Base-by-base conservation (phyloP, 1,284 basidiomycete genomes). In the Pyrrhoderma noxium region DNA sequence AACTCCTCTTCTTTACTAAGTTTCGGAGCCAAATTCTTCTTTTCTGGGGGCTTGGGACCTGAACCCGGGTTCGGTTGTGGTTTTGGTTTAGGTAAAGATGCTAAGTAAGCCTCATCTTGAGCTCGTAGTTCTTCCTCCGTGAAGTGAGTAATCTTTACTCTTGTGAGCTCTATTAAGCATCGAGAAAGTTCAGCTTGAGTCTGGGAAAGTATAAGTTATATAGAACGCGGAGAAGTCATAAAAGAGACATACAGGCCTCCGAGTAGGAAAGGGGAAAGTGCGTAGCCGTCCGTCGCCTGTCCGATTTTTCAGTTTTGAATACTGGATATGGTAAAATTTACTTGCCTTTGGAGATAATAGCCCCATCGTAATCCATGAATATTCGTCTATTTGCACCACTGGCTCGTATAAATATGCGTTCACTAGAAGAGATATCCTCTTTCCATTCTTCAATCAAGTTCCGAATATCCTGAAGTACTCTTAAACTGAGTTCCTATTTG, bases 201-300 rank as follows among this genome's bases (percentile, higher is more conserved):
- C 83, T 95, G 46, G 5, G 7, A 40, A 48, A 52, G 22, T 25
- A 39, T 4, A 8, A 11, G 49, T 27, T 21, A n/a, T 19, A 27
- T 36, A 40, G 31, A 9, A 22, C 21, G 18, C 8, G 47, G 23
- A 47, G 8, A 34, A 41, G 14, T 37, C 36, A 40, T 22, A 25
- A 21, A 22, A n/a, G 16, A 27, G 47, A 73, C 86, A 57, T 64
- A 93, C 91, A 8, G 93, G 93, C 58, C 93, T 76, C 25, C 92
- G 82, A 1, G 93, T 97, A 3, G 92, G 92, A 67, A 97, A 97
- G 0, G 93, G 92, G 66, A 95, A 95, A 0, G 83, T 88, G 45
- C 93, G 79, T 31, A 97, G 69, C 40, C 93, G 76, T 19, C 79
- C 77, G 59, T 96, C 91, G 19, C 74, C 77, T 75, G 25, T 22